A percentile compares a stretch with the other conserved stretches of the same genome.
phyloP scores from a whole-genome alignment of 441 rosid genomes.

The Eutrema salsugineum region DNA sequence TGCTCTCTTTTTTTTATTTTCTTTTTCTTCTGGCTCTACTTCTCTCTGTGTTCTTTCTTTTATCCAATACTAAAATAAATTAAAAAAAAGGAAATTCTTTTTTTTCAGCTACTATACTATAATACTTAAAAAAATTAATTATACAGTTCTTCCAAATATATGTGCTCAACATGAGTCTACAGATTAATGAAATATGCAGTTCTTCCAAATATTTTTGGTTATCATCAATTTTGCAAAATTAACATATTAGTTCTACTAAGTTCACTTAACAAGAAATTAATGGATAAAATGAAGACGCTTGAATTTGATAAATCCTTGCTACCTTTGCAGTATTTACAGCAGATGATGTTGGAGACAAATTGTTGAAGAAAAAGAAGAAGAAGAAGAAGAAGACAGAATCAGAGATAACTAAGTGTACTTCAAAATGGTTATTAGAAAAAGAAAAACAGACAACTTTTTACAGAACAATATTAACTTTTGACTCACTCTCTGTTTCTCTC shows the following conservation, averaged over 20 bases:
- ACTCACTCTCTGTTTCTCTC: not conserved
- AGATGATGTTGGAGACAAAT: too few relatives aligned
- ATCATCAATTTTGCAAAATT: too few relatives aligned
- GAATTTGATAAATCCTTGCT: too few relatives aligned
- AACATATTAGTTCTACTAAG: too few relatives aligned
- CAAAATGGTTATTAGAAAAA: not conserved
- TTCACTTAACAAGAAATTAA: too few relatives aligned
- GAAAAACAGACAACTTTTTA: not conserved
- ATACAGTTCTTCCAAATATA: too few relatives aligned
- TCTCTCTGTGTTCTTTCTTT: not conserved
- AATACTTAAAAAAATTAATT: too few relatives aligned
- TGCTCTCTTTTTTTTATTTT: not conserved
- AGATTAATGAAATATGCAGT: too few relatives aligned
- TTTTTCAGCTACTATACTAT: not conserved
- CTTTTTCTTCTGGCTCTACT: slow-evolving; percentile 10
- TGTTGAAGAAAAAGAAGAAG: not conserved
- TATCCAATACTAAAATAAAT: slow-evolving; percentile 1
- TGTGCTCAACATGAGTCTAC: too few relatives aligned
- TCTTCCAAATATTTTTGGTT: too few relatives aligned
- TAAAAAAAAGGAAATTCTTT: not conserved
- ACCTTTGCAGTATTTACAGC: too few relatives aligned
- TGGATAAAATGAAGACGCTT: too few relatives aligned
- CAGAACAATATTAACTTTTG: slow-evolving; percentile 3
- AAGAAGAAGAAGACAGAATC: not conserved
- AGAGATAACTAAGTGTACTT: not conserved